Percentiles rank a stretch among this genome's conserved stretches.
These are phyloP conservation scores for Crithidia bombi DNA, from an alignment of 208 protist genomes.

Conservation along the genomic window DNA sequence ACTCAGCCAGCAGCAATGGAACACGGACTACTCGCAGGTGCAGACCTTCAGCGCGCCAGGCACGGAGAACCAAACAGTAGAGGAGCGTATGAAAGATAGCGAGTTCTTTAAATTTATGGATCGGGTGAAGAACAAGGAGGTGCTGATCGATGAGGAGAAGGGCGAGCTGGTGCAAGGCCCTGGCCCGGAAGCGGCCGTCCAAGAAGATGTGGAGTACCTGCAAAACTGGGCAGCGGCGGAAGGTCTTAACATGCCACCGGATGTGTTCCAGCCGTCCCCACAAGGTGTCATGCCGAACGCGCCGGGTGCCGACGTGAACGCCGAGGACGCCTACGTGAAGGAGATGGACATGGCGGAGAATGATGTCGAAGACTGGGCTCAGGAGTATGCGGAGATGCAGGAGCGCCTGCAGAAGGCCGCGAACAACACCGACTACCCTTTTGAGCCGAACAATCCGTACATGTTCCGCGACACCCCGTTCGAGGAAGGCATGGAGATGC, in stretches of 20 bases:
- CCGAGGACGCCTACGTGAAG: slow-evolving; percentile 16
- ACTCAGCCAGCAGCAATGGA: slow-evolving; percentile 70
- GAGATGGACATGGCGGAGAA: slow-evolving; percentile 43
- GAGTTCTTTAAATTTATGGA: slow-evolving; percentile 89
- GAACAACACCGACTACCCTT: slow-evolving; percentile 87
- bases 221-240: slow-evolving; percentile 49
- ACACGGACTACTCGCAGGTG: slow-evolving; percentile 71
- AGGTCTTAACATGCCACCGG: slow-evolving; percentile 57
- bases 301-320: slow-evolving; percentile 4
- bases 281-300: slow-evolving; percentile 8
- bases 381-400: slow-evolving; percentile 79
- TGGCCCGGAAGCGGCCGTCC: slow-evolving; percentile 55
- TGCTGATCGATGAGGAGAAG: slow-evolving; percentile 85
- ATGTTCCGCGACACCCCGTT: slow-evolving; percentile 77
- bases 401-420: slow-evolving; percentile 40
- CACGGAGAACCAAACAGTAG: slow-evolving; percentile 48
- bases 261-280: slow-evolving; percentile 41
- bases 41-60: slow-evolving; percentile 63
- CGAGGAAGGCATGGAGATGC: slow-evolving; percentile 75
- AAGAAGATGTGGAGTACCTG: slow-evolving; percentile 70
- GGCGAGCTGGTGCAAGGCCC: slow-evolving; percentile 73
- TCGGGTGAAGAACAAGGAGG: slow-evolving; percentile 63
- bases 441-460: slow-evolving; percentile 91
- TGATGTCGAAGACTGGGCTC: slow-evolving; percentile 76
- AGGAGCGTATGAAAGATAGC: slow-evolving; percentile 66